Conservation (phyloP, 768 basidiomycete genomes). For the Hirschioporus abietinus region DNA sequence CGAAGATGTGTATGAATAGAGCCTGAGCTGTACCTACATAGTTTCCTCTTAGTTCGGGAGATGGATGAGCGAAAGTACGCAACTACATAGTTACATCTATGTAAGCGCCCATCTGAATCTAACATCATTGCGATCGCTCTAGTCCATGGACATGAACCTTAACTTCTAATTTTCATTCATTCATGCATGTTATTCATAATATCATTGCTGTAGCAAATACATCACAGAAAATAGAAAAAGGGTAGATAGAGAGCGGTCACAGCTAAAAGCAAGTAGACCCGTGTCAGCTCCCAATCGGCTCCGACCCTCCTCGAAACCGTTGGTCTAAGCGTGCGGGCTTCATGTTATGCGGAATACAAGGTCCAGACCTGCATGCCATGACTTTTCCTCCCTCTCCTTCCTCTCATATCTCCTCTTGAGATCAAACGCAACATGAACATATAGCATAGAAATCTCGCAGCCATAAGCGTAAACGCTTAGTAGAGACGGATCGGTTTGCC, state of each 20-base stretch:
- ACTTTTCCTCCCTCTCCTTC: constrained; percentile 14
- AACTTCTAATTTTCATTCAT: neutral
- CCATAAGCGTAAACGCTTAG: constrained; percentile 36
- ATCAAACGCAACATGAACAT: constrained; percentile 6
- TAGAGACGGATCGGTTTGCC: constrained; percentile 95
- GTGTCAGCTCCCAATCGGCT: constrained; percentile 91
- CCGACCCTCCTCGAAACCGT: constrained; percentile 59
- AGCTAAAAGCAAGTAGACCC: constrained; percentile 25
- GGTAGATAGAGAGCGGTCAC: neutral
- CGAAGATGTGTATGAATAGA: too few species aligned
- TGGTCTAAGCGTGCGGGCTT: constrained; percentile 99
- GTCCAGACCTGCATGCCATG: constrained; percentile 20
- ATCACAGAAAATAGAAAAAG: constrained; percentile 2
- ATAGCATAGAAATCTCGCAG: neutral
- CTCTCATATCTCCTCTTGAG: constrained; percentile 6
- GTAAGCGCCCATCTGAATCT: too few species aligned
- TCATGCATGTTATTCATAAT: neutral
- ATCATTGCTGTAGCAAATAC: neutral
- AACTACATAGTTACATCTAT: too few species aligned
- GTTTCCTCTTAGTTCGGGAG: too few species aligned
- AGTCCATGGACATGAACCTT: neutral
- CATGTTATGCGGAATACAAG: constrained; percentile 69
- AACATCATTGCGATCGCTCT: too few species aligned
- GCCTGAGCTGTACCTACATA: too few species aligned
- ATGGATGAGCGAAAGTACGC: too few species aligned